phyloP scores from a whole-genome alignment of 768 basidiomycete genomes.

The Kwoniella shandongensis region DNA sequence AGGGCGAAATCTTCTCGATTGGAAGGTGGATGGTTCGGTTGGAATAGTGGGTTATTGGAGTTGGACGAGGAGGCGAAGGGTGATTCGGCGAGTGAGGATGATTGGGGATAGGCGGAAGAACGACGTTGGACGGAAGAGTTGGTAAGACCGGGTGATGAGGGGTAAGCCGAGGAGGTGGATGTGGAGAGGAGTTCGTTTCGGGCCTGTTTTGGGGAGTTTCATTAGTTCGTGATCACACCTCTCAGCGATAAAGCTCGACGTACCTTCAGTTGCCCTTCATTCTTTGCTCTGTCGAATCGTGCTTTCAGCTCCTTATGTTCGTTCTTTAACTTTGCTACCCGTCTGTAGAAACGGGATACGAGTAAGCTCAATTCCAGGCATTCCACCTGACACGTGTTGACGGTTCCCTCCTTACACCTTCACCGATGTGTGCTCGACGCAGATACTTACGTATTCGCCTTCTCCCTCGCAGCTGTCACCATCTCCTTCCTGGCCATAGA shows the following conservation, averaged over 20 bases:
- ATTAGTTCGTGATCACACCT: too few relatives aligned
- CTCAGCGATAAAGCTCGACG: constrained; percentile 8
- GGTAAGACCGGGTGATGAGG: constrained; percentile 37
- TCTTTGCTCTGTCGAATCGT: constrained; percentile 78
- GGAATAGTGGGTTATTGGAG: constrained; percentile 56
- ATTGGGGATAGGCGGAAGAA: constrained; percentile 31
- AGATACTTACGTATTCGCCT: constrained; percentile 74
- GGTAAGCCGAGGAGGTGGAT: constrained; percentile 22
- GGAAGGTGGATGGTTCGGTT: constrained; percentile 58
- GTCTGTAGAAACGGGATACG: constrained; percentile 58
- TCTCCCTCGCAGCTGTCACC: constrained; percentile 93
- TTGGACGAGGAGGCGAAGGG: constrained; percentile 65
- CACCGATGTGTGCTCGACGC: too few relatives aligned
- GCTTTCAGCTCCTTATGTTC: constrained; percentile 79
- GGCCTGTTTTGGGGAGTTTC: constrained; percentile 16
- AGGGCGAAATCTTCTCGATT: constrained; percentile 75
- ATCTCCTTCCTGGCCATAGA: constrained; percentile 95
- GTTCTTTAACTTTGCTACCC: constrained; percentile 83
- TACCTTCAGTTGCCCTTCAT: constrained; percentile 40
- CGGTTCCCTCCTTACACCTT: too few relatives aligned
- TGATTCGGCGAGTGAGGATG: constrained; percentile 65
- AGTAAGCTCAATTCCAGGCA: neutral
- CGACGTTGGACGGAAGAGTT: constrained; percentile 39
- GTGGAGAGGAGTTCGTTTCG: constrained; percentile 38
- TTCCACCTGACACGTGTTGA: too few relatives aligned